Conservation (phyloP, 2,329 filamentous ascomycete genomes). For the Aspergillus aculeatinus region DNA sequence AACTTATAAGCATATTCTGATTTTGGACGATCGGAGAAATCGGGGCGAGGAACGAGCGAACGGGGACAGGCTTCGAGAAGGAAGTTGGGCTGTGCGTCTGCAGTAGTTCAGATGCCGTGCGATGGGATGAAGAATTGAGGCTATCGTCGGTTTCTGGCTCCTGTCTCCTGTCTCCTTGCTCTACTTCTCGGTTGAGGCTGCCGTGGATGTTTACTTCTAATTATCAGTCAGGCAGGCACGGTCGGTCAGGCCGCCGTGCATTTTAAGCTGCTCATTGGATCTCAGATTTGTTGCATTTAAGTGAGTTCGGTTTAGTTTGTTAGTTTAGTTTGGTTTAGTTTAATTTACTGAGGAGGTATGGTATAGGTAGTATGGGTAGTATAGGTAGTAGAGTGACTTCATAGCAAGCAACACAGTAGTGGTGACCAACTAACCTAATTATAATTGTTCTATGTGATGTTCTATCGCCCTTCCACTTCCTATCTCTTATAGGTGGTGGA, state of each 20-base stretch:
- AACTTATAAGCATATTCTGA: background rate
- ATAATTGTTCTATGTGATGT: background rate
- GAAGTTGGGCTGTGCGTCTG: slow-evolving; percentile 23
- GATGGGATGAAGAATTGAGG: slow-evolving; percentile 4
- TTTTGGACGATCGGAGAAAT: background rate
- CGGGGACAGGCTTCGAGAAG: slow-evolving; percentile 23
- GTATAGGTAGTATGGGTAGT: too few relatives aligned
- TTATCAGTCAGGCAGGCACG: slow-evolving; percentile 23
- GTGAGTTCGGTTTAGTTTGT: background rate
- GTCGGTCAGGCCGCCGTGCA: slow-evolving; percentile 29
- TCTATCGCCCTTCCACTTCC: background rate
- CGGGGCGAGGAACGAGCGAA: slow-evolving; percentile 1
- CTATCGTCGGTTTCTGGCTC: background rate
- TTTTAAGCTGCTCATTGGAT: slow-evolving; percentile 11
- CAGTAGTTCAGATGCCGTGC: slow-evolving; percentile 15
- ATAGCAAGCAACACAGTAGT: background rate
- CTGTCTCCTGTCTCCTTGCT: too few relatives aligned
- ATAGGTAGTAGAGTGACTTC: background rate
- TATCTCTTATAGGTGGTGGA: slow-evolving; percentile 3
- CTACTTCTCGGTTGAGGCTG: background rate
- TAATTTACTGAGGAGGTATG: too few relatives aligned
- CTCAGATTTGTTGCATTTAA: background rate
- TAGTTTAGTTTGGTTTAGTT: background rate
- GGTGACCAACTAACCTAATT: too few relatives aligned
- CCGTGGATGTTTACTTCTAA: background rate